Percentiles rank a stretch among this genome's conserved stretches.
Conservation (phyloP, 2,329 filamentous ascomycete genomes). For the Rutstroemia sp. region DNA sequence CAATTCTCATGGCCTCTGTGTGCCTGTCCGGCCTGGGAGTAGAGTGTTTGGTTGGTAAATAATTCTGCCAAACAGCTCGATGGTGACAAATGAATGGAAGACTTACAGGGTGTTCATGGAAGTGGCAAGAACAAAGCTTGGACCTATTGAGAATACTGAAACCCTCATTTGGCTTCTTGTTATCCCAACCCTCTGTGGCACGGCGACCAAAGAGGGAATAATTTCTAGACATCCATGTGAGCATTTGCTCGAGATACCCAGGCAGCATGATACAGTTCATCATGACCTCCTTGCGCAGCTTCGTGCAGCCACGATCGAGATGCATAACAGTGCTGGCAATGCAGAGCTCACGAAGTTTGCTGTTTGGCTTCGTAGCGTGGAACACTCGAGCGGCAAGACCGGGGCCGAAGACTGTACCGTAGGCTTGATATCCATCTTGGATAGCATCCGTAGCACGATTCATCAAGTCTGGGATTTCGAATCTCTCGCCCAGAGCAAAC, state of each 20-base stretch:
- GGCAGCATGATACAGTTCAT: neutral
- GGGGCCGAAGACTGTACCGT: conserved; percentile 13
- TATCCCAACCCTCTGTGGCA: conserved; percentile 2
- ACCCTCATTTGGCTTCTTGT: conserved; percentile 1
- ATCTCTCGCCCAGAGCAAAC: conserved; percentile 14
- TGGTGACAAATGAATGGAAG: neutral
- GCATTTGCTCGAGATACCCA: conserved; percentile 13
- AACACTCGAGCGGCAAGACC: conserved; percentile 9
- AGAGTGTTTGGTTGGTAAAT: too few relatives aligned
- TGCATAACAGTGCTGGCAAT: conserved; percentile 14
- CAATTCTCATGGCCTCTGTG: conserved; percentile 10
- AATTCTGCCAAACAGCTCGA: too few relatives aligned
- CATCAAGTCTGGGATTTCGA: conserved; percentile 9
- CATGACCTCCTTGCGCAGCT: conserved; percentile 13
- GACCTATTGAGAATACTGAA: conserved; percentile 12
- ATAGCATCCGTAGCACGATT: conserved; percentile 17
- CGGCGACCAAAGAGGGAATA: conserved; percentile 13
- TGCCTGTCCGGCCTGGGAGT: neutral
- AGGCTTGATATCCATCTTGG: conserved; percentile 16
- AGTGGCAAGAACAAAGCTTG: conserved; percentile 12
- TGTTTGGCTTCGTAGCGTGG: conserved; percentile 10
- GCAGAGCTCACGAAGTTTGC: conserved; percentile 16
- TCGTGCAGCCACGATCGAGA: conserved; percentile 13
- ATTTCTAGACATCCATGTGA: conserved; percentile 16
- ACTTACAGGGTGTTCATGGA: conserved; percentile 11